Percentiles rank a stretch among this genome's conserved stretches.
phyloP scores from a whole-genome alignment of 306 rosid species.

The Quillaja saponaria region DNA sequence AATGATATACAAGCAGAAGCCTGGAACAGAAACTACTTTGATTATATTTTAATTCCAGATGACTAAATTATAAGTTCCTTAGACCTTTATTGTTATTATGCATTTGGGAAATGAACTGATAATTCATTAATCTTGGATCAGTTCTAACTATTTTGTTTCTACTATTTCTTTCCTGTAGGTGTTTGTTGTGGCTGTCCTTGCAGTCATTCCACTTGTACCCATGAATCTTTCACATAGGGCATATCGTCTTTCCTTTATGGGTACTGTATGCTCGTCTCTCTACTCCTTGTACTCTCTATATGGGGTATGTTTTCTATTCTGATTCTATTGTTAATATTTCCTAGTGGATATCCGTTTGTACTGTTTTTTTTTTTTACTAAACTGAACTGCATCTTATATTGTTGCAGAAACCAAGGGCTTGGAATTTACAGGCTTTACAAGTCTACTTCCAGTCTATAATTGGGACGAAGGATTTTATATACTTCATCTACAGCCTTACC shows the following conservation, averaged over 20 bases:
- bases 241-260: conserved; percentile 86
- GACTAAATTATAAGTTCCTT: background rate
- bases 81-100: no score
- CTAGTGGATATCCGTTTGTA: conserved; percentile 3
- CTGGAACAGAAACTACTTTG: no score
- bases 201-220: conserved; percentile 78
- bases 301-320: conserved; percentile 59
- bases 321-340: conserved; percentile 12
- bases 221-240: conserved; percentile 75
- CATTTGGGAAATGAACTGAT: background rate
- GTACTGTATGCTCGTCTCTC: conserved; percentile 78
- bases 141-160: conserved; percentile 25
- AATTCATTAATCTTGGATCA: background rate
- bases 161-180: conserved; percentile 52
- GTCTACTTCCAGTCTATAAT: conserved; percentile 74
- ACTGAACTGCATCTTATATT: conserved; percentile 26
- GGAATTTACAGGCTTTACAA: conserved; percentile 91
- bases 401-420: conserved; percentile 86
- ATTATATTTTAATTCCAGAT: background rate
- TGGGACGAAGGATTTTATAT: conserved; percentile 80
- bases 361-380: conserved; percentile 23
- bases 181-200: conserved; percentile 84
- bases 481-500: conserved; percentile 74
- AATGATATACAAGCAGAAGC: background rate
- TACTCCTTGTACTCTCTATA: conserved; percentile 70